Evolutionary conservation across 768 basidiomycete genomes (phyloP).

Genomic region (Tephrocybe sp.): DNA sequence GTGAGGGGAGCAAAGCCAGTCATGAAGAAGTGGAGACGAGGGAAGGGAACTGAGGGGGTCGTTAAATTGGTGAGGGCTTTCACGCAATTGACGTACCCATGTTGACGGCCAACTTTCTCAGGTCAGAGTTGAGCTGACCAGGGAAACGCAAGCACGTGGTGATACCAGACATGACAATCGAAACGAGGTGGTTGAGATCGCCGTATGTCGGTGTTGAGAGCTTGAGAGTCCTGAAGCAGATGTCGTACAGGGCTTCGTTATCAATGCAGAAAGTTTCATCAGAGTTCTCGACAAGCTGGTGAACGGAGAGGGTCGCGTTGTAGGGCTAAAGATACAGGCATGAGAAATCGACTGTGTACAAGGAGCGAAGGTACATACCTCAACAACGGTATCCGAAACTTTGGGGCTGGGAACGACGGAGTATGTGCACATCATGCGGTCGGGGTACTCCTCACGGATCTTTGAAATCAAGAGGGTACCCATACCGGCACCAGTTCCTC

Average conservation of each 20-base stretch:
- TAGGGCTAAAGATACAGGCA: constrained; percentile 65
- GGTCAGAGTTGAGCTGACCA: constrained; percentile 98
- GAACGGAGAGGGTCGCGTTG: constrained; percentile 97
- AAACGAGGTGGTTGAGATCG: constrained; percentile 97
- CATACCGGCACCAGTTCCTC: constrained; percentile 99
- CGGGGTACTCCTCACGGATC: constrained; percentile 98
- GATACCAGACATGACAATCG: constrained; percentile 97
- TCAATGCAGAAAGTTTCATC: constrained; percentile 99
- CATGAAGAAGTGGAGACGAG: constrained; percentile 99
- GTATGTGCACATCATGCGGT: constrained; percentile 99
- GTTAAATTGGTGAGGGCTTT: not conserved
- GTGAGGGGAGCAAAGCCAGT: constrained; percentile 95
- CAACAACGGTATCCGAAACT: constrained; percentile 98
- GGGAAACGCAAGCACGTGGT: constrained; percentile 99
- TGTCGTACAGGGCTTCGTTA: constrained; percentile 99
- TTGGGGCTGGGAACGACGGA: constrained; percentile 97
- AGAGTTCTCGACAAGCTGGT: constrained; percentile 99
- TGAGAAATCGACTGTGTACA: not conserved
- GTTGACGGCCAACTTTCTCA: constrained; percentile 98
- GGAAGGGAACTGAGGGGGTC: constrained; percentile 80
- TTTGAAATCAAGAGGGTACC: constrained; percentile 98
- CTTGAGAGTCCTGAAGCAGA: constrained; percentile 98
- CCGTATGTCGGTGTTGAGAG: constrained; percentile 94
- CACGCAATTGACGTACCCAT: constrained; percentile 67
- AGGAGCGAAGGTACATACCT: constrained; percentile 44